These are phyloP conservation scores for Fusarium hostae DNA, from an alignment of 2,329 filamentous ascomycete species.

Conservation along the genomic window DNA sequence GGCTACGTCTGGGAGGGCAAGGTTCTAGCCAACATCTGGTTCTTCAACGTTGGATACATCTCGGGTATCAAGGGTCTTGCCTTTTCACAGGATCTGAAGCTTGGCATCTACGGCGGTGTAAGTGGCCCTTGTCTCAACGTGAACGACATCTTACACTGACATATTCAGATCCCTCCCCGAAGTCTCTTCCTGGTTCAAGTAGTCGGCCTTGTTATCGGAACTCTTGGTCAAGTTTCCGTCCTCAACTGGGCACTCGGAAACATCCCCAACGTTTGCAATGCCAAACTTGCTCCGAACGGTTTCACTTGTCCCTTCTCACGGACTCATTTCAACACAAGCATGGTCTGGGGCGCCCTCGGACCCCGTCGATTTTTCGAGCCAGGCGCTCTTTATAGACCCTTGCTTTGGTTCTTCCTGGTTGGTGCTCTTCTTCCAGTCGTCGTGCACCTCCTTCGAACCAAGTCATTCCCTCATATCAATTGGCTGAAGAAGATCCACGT, in stretches of 20 bases:
- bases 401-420: slow-evolving; percentile 66
- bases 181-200: slow-evolving; percentile 57
- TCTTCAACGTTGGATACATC: slow-evolving; percentile 54
- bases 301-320: slow-evolving; percentile 55
- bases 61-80: slow-evolving; percentile 54
- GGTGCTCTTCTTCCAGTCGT: slow-evolving; percentile 60
- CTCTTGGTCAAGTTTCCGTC: slow-evolving; percentile 56
- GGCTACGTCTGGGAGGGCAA: slow-evolving; percentile 59
- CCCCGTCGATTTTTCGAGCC: slow-evolving; percentile 64
- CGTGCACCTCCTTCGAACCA: slow-evolving; percentile 53
- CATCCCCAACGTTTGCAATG: slow-evolving; percentile 61
- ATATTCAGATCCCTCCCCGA: slow-evolving; percentile 53
- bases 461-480: slow-evolving; percentile 35
- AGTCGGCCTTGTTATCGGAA: slow-evolving; percentile 56
- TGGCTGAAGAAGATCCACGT: slow-evolving; percentile 48
- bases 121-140: accelerated
- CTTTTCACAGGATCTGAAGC: slow-evolving; percentile 58
- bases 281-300: slow-evolving; percentile 54
- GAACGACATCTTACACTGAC: neutral
- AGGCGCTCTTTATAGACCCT: slow-evolving; percentile 59
- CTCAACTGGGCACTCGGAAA: slow-evolving; percentile 53
- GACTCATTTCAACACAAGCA: slow-evolving; percentile 62
- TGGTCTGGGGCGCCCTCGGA: slow-evolving; percentile 68
- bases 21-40: slow-evolving; percentile 53
- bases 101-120: slow-evolving; percentile 55